Conservation (phyloP, 2,329 filamentous ascomycete genomes). For the Ascochyta koolunga region DNA sequence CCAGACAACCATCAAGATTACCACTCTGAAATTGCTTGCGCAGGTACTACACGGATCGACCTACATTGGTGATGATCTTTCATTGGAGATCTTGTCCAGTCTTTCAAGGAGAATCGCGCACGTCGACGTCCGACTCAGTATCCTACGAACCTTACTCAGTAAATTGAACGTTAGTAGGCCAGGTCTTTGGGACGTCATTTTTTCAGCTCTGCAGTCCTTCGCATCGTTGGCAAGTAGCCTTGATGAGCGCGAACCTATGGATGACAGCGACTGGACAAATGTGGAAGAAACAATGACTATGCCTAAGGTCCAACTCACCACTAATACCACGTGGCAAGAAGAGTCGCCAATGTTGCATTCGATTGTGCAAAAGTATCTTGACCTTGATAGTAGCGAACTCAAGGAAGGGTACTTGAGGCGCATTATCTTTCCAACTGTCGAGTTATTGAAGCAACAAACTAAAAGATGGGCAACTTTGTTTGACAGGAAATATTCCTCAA, state of each 20-base stretch:
- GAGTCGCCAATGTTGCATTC: constrained; percentile 16
- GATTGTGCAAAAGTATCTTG: neutral
- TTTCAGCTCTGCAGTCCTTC: constrained; percentile 32
- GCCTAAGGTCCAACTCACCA: constrained; percentile 11
- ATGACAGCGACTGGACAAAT: constrained; percentile 41
- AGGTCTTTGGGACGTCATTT: constrained; percentile 19
- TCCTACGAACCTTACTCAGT: constrained; percentile 43
- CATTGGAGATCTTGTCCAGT: constrained; percentile 38
- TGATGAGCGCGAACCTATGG: constrained; percentile 41
- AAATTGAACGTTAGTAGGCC: constrained; percentile 24
- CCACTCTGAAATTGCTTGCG: constrained; percentile 52
- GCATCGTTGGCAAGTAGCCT: constrained; percentile 45
- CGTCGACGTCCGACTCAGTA: constrained; percentile 45
- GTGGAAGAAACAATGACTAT: constrained; percentile 21
- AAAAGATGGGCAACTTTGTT: constrained; percentile 31
- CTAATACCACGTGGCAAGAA: neutral
- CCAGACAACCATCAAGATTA: constrained; percentile 47
- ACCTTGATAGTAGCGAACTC: neutral
- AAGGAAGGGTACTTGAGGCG: constrained; percentile 17
- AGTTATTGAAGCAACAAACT: constrained; percentile 23
- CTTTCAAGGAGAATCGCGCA: constrained; percentile 43
- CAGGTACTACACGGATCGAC: constrained; percentile 44
- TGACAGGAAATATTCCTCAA: constrained; percentile 28
- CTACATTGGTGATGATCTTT: constrained; percentile 39
- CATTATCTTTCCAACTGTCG: constrained; percentile 30